Conservation (phyloP, 106 monocot genomes). For the Hemerocallis citrina region DNA sequence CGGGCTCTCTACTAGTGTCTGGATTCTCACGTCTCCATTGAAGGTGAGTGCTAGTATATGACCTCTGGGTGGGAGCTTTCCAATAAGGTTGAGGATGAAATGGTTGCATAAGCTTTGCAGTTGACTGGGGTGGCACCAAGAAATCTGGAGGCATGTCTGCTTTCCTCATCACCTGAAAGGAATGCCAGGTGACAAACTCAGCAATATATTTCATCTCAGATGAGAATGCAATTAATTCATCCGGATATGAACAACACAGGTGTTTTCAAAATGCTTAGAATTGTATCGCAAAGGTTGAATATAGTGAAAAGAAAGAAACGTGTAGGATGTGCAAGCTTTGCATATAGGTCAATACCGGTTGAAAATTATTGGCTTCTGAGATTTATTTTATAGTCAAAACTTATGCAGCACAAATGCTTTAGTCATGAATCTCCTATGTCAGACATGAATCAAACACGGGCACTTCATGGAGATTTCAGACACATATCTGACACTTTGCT, state of each 20-base stretch:
- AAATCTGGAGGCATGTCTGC: conserved; percentile 45
- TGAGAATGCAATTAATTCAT: neutral
- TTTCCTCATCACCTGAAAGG: conserved; percentile 45
- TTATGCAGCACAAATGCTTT: neutral
- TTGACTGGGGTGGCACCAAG: conserved; percentile 19
- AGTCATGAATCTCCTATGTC: neutral
- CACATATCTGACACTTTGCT: too few species aligned
- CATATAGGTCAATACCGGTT: neutral
- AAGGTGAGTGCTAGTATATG: conserved; percentile 20
- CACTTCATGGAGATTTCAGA: too few species aligned
- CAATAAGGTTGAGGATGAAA: conserved; percentile 5
- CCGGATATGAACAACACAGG: neutral
- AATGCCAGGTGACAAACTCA: neutral
- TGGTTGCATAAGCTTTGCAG: conserved; percentile 19
- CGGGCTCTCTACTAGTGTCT: conserved; percentile 3
- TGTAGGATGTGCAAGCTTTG: neutral
- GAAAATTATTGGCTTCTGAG: neutral
- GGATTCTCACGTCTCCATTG: conserved; percentile 49
- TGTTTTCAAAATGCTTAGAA: too few species aligned
- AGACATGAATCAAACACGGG: too few species aligned
- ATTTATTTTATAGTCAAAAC: neutral
- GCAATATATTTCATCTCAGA: neutral
- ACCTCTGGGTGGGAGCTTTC: conserved; percentile 18
- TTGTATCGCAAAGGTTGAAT: too few species aligned
- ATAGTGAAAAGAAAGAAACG: neutral